phyloP scores from a whole-genome alignment of 2,329 filamentous ascomycete species.

The Nothophaeocryptopus gaeumannii region DNA sequence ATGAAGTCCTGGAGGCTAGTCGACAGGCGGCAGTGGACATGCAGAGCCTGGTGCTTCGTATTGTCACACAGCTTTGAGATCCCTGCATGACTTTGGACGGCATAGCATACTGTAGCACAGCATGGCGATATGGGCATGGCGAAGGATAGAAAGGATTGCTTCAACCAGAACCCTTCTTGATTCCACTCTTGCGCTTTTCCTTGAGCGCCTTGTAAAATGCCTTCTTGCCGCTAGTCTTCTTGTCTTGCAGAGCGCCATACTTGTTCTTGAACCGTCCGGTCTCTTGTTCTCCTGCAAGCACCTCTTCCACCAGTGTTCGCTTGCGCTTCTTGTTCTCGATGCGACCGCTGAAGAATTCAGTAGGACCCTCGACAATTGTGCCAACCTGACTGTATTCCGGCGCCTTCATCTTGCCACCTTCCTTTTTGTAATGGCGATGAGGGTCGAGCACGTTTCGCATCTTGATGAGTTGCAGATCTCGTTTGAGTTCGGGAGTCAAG shows the following conservation, averaged over 20 bases:
- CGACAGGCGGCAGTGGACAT: slow-evolving; percentile 60
- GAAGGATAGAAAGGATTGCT: slow-evolving; percentile 5
- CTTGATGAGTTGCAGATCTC: slow-evolving; percentile 82
- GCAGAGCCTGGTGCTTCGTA: slow-evolving; percentile 52
- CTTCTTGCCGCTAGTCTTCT: slow-evolving; percentile 85
- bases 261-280: slow-evolving; percentile 78
- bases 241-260: slow-evolving; percentile 77
- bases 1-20: slow-evolving; percentile 63
- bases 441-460: slow-evolving; percentile 88
- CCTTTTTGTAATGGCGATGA: slow-evolving; percentile 89
- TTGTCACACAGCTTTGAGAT: slow-evolving; percentile 41
- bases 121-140: slow-evolving; percentile 6
- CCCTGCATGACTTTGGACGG: background rate
- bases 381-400: slow-evolving; percentile 88
- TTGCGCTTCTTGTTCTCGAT: slow-evolving; percentile 85
- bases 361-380: slow-evolving; percentile 81
- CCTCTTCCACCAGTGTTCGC: slow-evolving; percentile 80
- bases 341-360: slow-evolving; percentile 78
- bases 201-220: slow-evolving; percentile 80
- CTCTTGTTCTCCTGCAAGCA: slow-evolving; percentile 65
- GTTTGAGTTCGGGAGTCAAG: slow-evolving; percentile 78
- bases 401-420: slow-evolving; percentile 64
- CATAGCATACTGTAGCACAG: slow-evolving; percentile 2
- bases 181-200: slow-evolving; percentile 48
- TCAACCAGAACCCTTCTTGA: slow-evolving; percentile 36